A percentile compares a stretch with the other conserved stretches of the same genome.
Evolutionary conservation across 2,329 filamentous ascomycete genomes (phyloP).

Genomic region (Penicillium crustosum): DNA sequence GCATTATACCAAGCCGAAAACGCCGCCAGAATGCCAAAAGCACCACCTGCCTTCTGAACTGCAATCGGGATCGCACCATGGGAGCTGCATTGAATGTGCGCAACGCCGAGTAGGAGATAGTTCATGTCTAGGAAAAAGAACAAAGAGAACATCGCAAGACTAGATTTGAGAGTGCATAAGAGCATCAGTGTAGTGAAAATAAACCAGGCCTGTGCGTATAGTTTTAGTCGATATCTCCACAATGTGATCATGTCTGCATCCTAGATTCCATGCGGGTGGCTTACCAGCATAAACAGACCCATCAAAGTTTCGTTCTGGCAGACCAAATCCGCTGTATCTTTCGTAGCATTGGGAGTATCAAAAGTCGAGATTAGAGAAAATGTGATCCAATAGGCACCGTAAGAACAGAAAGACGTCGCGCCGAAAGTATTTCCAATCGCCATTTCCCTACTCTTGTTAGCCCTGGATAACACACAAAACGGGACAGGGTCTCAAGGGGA

Average conservation of each 20-base stretch:
- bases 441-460: conserved; percentile 18
- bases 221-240: background rate
- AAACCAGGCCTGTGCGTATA: conserved; percentile 20
- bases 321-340: background rate
- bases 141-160: conserved; percentile 20
- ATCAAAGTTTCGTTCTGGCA: conserved; percentile 17
- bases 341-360: conserved; percentile 1
- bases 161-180: conserved; percentile 21
- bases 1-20: conserved; percentile 25
- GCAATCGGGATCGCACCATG: conserved; percentile 5
- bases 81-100: conserved; percentile 15
- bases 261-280: background rate
- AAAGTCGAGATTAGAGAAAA: conserved; percentile 18
- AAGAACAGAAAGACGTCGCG: conserved; percentile 24
- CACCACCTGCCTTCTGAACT: conserved; percentile 15
- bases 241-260: background rate
- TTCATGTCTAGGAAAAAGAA: conserved; percentile 28
- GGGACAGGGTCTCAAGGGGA: background rate
- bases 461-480: background rate
- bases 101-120: conserved; percentile 23
- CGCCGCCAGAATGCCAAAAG: conserved; percentile 19
- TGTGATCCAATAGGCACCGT: conserved; percentile 24
- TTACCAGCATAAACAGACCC: conserved; percentile 23
- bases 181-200: conserved; percentile 27
- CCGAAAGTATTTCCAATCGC: conserved; percentile 23